A percentile compares a stretch with the other conserved stretches of the same genome.
phyloP scores from a whole-genome alignment of 2,329 filamentous ascomycete species.

The Lasiodiplodia gonubiensis region DNA sequence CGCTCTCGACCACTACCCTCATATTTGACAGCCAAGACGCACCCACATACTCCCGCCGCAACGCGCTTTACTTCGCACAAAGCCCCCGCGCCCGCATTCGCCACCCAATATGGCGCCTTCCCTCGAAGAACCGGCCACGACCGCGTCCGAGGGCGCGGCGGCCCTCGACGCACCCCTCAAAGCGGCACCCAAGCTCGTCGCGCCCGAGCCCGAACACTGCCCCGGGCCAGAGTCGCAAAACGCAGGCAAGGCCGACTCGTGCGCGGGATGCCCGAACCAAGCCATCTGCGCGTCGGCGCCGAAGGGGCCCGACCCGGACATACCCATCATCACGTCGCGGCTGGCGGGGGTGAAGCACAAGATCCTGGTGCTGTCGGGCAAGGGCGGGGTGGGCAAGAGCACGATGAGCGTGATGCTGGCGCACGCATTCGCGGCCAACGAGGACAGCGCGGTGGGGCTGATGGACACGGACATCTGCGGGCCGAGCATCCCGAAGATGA shows the following conservation, averaged over 20 bases:
- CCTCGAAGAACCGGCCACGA: conserved; percentile 70
- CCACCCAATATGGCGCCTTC: conserved; percentile 74
- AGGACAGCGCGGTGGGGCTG: conserved; percentile 80
- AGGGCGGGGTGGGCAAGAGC: conserved; percentile 95
- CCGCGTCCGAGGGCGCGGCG: conserved; percentile 55
- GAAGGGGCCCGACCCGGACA: conserved; percentile 94
- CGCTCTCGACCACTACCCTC: neutral
- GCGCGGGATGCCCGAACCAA: conserved; percentile 95
- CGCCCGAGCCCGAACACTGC: conserved; percentile 95
- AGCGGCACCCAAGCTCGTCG: conserved; percentile 81
- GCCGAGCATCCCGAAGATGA: conserved; percentile 97
- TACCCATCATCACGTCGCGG: conserved; percentile 83
- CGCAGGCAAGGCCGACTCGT: conserved; percentile 74
- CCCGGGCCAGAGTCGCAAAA: conserved; percentile 83
- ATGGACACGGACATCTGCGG: conserved; percentile 99
- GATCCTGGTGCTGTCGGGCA: conserved; percentile 89
- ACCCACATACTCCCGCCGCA: too few relatives aligned
- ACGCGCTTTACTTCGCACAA: neutral
- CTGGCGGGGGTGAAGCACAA: conserved; percentile 86
- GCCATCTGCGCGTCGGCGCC: conserved; percentile 91
- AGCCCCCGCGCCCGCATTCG: neutral
- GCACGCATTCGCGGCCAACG: conserved; percentile 85
- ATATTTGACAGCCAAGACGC: too few relatives aligned
- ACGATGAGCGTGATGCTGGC: conserved; percentile 89
- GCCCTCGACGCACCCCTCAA: conserved; percentile 74